Evolutionary conservation across 2,329 filamentous ascomycete species (phyloP).

Genomic region (Cladophialophora exuberans): DNA sequence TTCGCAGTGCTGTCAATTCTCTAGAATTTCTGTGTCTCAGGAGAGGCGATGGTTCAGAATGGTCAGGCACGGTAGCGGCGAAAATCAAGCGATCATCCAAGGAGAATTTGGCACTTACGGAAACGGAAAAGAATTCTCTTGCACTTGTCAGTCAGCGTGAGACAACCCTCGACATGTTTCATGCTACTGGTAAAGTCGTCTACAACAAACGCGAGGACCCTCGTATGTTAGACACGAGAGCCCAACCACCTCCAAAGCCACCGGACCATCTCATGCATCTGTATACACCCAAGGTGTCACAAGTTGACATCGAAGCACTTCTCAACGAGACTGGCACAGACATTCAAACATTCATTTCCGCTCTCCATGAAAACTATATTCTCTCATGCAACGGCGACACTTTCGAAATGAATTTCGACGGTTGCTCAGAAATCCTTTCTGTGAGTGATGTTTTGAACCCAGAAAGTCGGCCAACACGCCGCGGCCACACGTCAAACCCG

Average conservation of each 20-base stretch:
- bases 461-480: conserved; percentile 53
- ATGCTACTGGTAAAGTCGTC: conserved; percentile 92
- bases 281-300: conserved; percentile 64
- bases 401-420: conserved; percentile 76
- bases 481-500: conserved; percentile 26
- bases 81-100: conserved; percentile 64
- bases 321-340: conserved; percentile 94
- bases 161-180: conserved; percentile 89
- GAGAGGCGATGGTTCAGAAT: conserved; percentile 72
- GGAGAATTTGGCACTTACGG: conserved; percentile 65
- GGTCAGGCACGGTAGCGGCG: conserved; percentile 72
- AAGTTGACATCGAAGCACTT: conserved; percentile 73
- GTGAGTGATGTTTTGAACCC: conserved; percentile 84
- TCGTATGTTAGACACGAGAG: conserved; percentile 36
- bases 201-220: conserved; percentile 85
- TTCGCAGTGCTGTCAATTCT: conserved; percentile 88
- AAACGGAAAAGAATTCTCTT: conserved; percentile 77
- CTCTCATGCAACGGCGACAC: conserved; percentile 74
- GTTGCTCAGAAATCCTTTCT: conserved; percentile 84
- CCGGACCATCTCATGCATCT: conserved; percentile 62
- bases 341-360: conserved; percentile 83
- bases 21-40: conserved; percentile 90
- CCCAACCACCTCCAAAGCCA: conserved; percentile 53
- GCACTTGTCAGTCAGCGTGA: conserved; percentile 84
- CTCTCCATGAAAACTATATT: conserved; percentile 90